phyloP scores from a whole-genome alignment of 495 filamentous ascomycete genomes.

The Xylaria palmicola region DNA sequence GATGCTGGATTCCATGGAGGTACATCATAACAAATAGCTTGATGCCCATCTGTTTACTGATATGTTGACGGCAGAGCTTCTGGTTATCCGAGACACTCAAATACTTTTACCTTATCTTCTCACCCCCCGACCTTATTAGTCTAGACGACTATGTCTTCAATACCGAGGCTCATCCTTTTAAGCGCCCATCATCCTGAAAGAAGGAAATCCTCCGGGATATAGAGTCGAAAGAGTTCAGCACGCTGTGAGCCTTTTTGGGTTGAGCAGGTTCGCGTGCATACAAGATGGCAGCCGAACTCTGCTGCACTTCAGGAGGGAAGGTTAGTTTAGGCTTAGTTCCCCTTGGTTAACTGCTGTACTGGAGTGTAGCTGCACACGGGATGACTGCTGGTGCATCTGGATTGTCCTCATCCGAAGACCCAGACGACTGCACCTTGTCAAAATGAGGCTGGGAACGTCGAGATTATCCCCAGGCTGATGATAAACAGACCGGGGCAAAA shows the following conservation, averaged over 20 bases:
- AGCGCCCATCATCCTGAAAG: conserved; percentile 24
- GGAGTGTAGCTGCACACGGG: too few species aligned
- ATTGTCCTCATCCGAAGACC: too few species aligned
- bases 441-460: too few species aligned
- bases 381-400: too few species aligned
- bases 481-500: too few species aligned
- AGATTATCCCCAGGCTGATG: too few species aligned
- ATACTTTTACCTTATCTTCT: conserved; percentile 77
- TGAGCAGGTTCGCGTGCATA: too few species aligned
- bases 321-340: too few species aligned
- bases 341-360: too few species aligned
- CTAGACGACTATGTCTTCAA: conserved; percentile 80
- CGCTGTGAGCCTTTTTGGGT: background rate
- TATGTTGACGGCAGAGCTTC: conserved; percentile 39
- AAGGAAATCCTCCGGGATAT: background rate
- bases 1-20: conserved; percentile 49
- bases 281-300: too few species aligned
- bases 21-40: conserved; percentile 6
- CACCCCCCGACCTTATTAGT: conserved; percentile 64
- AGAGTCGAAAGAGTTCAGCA: background rate
- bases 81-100: conserved; percentile 52
- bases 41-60: background rate
- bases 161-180: conserved; percentile 80
- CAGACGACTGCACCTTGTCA: too few species aligned
- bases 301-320: too few species aligned